Conservation (phyloP, 768 basidiomycete genomes). For the Lactifluus pinguis region DNA sequence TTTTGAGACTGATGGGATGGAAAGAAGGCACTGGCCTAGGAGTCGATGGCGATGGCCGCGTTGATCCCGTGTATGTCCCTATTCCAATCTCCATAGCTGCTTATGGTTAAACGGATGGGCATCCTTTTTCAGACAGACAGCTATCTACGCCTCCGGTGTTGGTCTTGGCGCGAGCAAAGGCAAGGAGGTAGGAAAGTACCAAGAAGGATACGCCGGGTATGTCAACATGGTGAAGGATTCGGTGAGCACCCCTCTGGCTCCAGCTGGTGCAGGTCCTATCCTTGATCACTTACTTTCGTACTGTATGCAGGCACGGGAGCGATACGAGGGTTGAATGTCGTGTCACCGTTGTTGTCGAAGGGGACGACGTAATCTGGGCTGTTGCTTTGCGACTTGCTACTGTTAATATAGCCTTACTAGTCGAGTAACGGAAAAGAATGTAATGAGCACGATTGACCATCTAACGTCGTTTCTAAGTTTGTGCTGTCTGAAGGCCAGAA, state of each 20-base stretch:
- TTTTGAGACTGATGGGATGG: slow-evolving; percentile 99
- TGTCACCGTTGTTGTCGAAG: neutral
- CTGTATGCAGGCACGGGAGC: slow-evolving; percentile 20
- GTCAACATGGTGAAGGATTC: slow-evolving; percentile 65
- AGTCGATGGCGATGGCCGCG: slow-evolving; percentile 68
- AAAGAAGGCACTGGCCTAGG: slow-evolving; percentile 84
- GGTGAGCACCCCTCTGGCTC: slow-evolving; percentile 31
- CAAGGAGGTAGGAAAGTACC: slow-evolving; percentile 66
- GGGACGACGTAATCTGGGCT: neutral
- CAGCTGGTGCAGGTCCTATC: neutral
- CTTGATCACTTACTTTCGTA: neutral
- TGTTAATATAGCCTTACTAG: slow-evolving; percentile 9
- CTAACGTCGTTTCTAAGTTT: too few species aligned
- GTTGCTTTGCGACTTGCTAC: neutral
- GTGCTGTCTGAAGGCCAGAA: too few species aligned
- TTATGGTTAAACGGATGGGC: neutral
- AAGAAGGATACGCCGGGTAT: slow-evolving; percentile 61
- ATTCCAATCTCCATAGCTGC: neutral
- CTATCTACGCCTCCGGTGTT: slow-evolving; percentile 79
- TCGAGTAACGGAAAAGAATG: neutral
- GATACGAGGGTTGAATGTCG: slow-evolving; percentile 16
- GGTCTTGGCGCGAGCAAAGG: slow-evolving; percentile 92
- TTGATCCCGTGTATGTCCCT: slow-evolving; percentile 71
- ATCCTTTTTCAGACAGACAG: slow-evolving; percentile 48
- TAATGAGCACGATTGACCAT: neutral